phyloP scores from a whole-genome alignment of 495 filamentous ascomycete species.

The Annulohypoxylon nitens region DNA sequence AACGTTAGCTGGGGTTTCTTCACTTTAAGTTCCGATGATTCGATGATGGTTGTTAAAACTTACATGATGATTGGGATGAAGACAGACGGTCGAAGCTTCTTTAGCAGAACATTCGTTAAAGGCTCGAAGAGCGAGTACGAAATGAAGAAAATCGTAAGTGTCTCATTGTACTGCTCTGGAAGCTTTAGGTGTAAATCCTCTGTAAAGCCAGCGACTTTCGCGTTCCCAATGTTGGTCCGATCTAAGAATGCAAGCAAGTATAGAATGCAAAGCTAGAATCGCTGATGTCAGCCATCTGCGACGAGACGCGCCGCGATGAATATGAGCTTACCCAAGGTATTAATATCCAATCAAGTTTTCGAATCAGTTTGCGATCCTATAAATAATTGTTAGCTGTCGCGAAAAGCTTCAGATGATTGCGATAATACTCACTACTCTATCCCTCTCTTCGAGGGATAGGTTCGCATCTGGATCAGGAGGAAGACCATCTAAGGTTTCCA shows the following conservation, averaged over 20 bases:
- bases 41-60: conserved; percentile 59
- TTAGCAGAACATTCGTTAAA: conserved; percentile 88
- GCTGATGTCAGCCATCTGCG: conserved; percentile 15
- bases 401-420: conserved; percentile 7
- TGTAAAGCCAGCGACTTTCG: conserved; percentile 81
- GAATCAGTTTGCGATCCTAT: conserved; percentile 74
- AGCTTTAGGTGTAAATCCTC: conserved; percentile 64
- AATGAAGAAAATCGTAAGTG: conserved; percentile 90
- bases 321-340: conserved; percentile 74
- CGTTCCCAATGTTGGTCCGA: conserved; percentile 88
- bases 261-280: conserved; percentile 74
- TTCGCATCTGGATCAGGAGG: conserved; percentile 74
- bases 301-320: background rate
- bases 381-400: conserved; percentile 27
- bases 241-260: conserved; percentile 90
- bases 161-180: conserved; percentile 75
- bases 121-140: conserved; percentile 92
- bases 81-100: conserved; percentile 69
- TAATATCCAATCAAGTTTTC: conserved; percentile 77
- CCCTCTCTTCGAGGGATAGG: conserved; percentile 74
- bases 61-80: conserved; percentile 78
- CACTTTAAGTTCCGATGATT: conserved; percentile 9
- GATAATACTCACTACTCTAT: conserved; percentile 68
- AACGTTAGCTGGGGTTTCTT: conserved; percentile 21
- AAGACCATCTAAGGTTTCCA: conserved; percentile 42